Percentiles rank a stretch among this genome's conserved stretches.
phyloP scores from a whole-genome alignment of 2,329 filamentous ascomycete genomes.

The Mycosphaerelloides madeirae region DNA sequence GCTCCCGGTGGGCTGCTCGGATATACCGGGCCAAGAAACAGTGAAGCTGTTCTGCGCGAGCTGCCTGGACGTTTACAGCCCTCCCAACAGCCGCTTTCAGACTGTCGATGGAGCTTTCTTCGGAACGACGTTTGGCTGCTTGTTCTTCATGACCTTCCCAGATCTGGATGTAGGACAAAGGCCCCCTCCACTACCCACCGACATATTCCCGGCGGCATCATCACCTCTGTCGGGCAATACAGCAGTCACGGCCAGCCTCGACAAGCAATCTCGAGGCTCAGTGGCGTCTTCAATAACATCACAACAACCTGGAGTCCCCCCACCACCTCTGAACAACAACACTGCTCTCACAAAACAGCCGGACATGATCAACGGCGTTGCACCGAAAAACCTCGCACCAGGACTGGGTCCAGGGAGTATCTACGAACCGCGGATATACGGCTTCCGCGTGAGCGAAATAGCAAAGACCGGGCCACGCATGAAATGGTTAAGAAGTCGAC shows the following conservation, averaged over 20 bases:
- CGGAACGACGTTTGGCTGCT: constrained; percentile 89
- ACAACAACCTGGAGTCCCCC: constrained; percentile 25
- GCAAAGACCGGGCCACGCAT: constrained; percentile 88
- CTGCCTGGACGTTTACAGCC: constrained; percentile 94
- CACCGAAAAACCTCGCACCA: constrained; percentile 79
- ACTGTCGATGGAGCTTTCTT: constrained; percentile 98
- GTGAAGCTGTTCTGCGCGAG: constrained; percentile 98
- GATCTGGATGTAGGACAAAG: constrained; percentile 71
- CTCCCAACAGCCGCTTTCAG: constrained; percentile 94
- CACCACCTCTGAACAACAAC: constrained; percentile 9
- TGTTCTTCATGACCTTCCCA: constrained; percentile 98
- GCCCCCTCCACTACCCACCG: constrained; percentile 10
- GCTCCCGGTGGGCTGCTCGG: constrained; percentile 85
- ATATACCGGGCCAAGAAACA: constrained; percentile 93
- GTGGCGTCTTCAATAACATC: constrained; percentile 29
- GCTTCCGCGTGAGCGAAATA: constrained; percentile 88
- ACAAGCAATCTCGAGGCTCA: constrained; percentile 24
- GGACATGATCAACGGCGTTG: constrained; percentile 72
- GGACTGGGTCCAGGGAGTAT: constrained; percentile 77
- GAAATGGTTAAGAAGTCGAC: constrained; percentile 90
- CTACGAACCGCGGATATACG: constrained; percentile 94
- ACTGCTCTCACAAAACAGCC: constrained; percentile 43
- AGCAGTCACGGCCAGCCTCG: constrained; percentile 5
- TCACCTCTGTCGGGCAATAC: constrained; percentile 12
- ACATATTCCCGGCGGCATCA: constrained; percentile 12